Evolutionary conservation across 257 asterid genomes (phyloP), one percentile per base, ranked within the genome.

Genomic region (Thymus mandschuricus): DNA sequence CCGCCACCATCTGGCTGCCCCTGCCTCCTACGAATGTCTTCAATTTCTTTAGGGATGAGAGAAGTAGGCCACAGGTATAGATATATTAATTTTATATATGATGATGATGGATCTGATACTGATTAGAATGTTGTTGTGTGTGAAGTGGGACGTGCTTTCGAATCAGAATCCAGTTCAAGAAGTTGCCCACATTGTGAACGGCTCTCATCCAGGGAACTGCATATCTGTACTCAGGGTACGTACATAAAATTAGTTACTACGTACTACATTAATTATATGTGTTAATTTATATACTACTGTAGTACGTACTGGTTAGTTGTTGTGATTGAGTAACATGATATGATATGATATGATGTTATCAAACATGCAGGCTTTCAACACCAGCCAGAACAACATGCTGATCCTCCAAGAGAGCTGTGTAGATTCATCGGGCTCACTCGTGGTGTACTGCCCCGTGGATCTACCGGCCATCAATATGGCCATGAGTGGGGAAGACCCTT

Each of bases 141-240:
- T n/a, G n/a, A n/a, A 95, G 99, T 95, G 98, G 98, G 99, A 95
- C 81, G 98, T 92, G 45, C 97, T 95, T 44, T 92, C 97, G n/a
- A 88, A 87, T 74, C 96, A 92, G 76, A 90, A 90, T 52, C 96
- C 99, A 1, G 97, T 95, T 45, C 96, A 92, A 76, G 98, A 90
- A 35, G 91, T 95, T 64, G 92, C 96, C 15, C 96, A 87, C 79
- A 92, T 95, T 49, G 96, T 93, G 2, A 95, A 92, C 66, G 99
- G 99, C 75, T 88, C 98, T 58, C 86, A 95, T 85, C 89, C 94
- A 1, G 99, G 99, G 66, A 95, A 95, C 28, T 92, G 97, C 80
- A 88, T 92, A 64, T 92, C 98, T 0, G 90, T 95, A 60, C 89
- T 95, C 30, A 73, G 98, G 94, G 99, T 92, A 85, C n/a, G n/a